Conservation (phyloP, 106 monocot genomes). For the Posidonia australis region DNA sequence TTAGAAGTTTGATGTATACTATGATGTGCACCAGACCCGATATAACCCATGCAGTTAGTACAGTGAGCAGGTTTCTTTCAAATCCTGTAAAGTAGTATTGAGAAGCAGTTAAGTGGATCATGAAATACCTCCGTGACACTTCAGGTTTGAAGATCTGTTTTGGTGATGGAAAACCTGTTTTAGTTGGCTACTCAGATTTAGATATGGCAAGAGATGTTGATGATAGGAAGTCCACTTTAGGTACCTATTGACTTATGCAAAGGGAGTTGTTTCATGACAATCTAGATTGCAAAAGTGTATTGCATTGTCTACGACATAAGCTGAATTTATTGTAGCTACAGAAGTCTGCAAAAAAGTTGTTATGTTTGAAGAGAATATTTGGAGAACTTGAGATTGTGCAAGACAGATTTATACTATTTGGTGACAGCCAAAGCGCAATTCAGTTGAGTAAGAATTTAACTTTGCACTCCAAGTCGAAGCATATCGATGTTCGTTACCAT, state of each 20-base stretch:
- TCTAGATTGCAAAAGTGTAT: neutral
- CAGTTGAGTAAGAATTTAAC: neutral
- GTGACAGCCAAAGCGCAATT: slow-evolving; percentile 4
- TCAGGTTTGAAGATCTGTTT: too few relatives aligned
- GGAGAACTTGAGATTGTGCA: neutral
- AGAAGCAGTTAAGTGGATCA: too few relatives aligned
- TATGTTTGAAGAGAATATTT: neutral
- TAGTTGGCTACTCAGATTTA: too few relatives aligned
- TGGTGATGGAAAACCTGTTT: too few relatives aligned
- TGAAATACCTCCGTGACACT: too few relatives aligned
- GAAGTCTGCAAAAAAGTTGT: neutral
- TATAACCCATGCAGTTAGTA: too few relatives aligned
- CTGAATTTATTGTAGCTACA: neutral
- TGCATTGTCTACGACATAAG: slow-evolving; percentile 3
- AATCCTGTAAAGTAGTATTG: too few relatives aligned
- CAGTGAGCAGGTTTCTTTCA: too few relatives aligned
- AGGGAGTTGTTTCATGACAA: slow-evolving; percentile 1
- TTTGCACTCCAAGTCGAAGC: neutral
- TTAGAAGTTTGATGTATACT: too few relatives aligned
- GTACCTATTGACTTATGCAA: neutral
- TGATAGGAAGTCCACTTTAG: too few relatives aligned
- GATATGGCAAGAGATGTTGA: too few relatives aligned
- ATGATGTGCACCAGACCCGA: too few relatives aligned
- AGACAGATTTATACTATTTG: neutral
- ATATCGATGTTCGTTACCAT: slow-evolving; percentile 5